Evolutionary conservation across 306 rosid genomes (phyloP).

Genomic region (Neltuma alba): DNA sequence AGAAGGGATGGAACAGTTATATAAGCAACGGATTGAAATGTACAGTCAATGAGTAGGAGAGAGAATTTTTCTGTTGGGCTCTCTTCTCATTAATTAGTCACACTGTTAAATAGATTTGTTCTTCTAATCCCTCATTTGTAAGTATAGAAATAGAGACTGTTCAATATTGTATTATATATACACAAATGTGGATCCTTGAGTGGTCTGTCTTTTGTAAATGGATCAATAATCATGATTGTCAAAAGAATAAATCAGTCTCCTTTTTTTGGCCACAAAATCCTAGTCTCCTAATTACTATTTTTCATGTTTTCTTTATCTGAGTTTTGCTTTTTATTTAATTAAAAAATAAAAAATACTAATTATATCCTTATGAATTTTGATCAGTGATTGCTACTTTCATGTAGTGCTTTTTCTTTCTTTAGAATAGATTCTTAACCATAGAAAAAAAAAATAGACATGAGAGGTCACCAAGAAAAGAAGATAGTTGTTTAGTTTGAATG

Average conservation of each 20-base stretch:
- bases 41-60: constrained; percentile 33
- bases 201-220: background rate
- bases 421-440: background rate
- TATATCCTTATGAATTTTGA: background rate
- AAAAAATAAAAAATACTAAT: background rate
- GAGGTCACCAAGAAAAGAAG: background rate
- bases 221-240: background rate
- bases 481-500: background rate
- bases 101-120: background rate
- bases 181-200: background rate
- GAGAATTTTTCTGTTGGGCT: background rate
- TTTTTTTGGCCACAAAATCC: too few species aligned
- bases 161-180: background rate
- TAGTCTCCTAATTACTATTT: background rate
- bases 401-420: background rate
- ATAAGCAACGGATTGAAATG: constrained; percentile 35
- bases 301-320: background rate
- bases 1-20: background rate
- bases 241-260: constrained; percentile 7
- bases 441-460: background rate
- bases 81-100: background rate
- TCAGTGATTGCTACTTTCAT: background rate
- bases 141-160: background rate
- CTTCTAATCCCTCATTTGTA: background rate
- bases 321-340: background rate